These are phyloP conservation scores for Thelonectria discophora DNA, from an alignment of 2,329 filamentous ascomycete genomes.

Conservation along the genomic window DNA sequence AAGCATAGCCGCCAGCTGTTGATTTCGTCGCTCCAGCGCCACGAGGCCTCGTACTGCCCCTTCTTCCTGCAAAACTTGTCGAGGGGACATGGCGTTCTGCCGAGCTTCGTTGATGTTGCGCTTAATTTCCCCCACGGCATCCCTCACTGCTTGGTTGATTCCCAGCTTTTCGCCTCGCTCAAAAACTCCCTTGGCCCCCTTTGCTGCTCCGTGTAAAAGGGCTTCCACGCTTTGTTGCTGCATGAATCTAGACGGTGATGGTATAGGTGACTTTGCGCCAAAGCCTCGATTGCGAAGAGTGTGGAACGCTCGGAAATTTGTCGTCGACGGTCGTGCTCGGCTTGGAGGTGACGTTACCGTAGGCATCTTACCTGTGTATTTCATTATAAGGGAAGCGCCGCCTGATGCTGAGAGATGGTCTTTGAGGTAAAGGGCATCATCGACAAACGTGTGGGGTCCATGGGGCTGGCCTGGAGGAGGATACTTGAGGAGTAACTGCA, in stretches of 20 bases:
- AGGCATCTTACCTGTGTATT: constrained; percentile 71
- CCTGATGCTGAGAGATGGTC: constrained; percentile 70
- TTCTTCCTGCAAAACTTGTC: constrained; percentile 49
- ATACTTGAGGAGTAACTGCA: constrained; percentile 86
- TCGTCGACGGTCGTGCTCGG: constrained; percentile 45
- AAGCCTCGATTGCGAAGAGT: constrained; percentile 54
- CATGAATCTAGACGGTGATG: constrained; percentile 60
- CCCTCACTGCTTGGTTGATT: constrained; percentile 82
- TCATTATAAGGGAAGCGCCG: constrained; percentile 72
- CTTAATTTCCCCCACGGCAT: constrained; percentile 80
- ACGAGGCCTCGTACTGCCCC: constrained; percentile 51
- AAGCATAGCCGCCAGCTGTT: constrained; percentile 72
- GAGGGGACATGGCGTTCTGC: constrained; percentile 51
- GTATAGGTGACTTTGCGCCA: constrained; percentile 55
- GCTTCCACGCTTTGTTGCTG: constrained; percentile 72
- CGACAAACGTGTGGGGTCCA: constrained; percentile 80
- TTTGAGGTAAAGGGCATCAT: constrained; percentile 81
- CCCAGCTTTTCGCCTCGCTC: constrained; percentile 79
- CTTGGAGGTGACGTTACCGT: constrained; percentile 40
- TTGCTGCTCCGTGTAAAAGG: constrained; percentile 79
- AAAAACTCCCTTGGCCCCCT: constrained; percentile 77
- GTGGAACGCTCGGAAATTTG: constrained; percentile 46
- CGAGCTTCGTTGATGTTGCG: constrained; percentile 75
- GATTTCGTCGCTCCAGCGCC: constrained; percentile 71
- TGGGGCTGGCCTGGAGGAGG: constrained; percentile 70